Evolutionary conservation across 106 monocot genomes (phyloP), one percentile per base, ranked within the genome.

Genomic region (Alisma plantagoaquatica): DNA sequence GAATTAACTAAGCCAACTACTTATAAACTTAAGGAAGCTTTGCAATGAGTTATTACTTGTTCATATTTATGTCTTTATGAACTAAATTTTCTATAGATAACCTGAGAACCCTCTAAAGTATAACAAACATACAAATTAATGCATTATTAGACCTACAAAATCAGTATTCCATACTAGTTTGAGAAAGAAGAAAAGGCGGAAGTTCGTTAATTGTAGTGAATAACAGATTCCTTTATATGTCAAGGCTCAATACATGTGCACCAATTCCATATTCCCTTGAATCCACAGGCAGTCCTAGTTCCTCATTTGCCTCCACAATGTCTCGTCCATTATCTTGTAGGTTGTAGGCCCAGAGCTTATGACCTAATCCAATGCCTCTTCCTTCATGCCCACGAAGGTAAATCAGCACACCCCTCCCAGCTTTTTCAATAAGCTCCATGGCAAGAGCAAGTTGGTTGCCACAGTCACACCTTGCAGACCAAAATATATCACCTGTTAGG

Each of bases 211-310:
- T n/a, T n/a, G n/a, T n/a, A n/a, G n/a, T n/a, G n/a, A n/a, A n/a
- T n/a, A n/a, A n/a, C n/a, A n/a, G n/a, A n/a, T n/a, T n/a, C n/a
- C n/a, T n/a, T n/a, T n/a, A n/a, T n/a, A n/a, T n/a, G n/a, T n/a
- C n/a, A n/a, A n/a, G n/a, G n/a, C n/a, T n/a, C n/a, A n/a, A n/a
- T 45, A 93, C 94, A 87, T 87, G 94, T 57, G 94, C 94, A 29
- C 94, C 94, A 52, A 94, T 87, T 26, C 94, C 94, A 51, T 94
- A 94, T 49, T 94, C 93, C 18, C 93, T 53, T n/a, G 93, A 83
- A 69, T 94, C 93, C 19, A 87, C 81, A 29, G 94, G 87, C 48
- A 94, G 60, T 11, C 84, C 87, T 30, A 94, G 68, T 52, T 94
- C 94, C 61, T 81, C 75, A 59, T 94, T 94, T 32, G 94, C 94